A percentile compares a stretch with the other conserved stretches of the same genome.
Conservation (phyloP, 768 basidiomycete species). For the Xerocomellus chrysenteron region DNA sequence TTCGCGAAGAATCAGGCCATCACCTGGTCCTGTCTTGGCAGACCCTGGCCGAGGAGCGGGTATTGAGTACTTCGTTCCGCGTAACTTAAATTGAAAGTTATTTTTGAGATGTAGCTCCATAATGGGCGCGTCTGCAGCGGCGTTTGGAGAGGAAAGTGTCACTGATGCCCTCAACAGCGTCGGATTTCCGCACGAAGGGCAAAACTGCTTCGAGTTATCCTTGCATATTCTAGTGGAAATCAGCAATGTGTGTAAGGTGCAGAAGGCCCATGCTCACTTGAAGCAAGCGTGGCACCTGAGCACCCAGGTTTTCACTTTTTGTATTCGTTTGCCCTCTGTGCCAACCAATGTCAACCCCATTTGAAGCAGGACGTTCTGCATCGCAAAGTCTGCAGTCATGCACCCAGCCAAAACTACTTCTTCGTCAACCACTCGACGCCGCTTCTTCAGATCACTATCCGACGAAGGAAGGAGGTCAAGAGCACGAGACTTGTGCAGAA, state of each 20-base stretch:
- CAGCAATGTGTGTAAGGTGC: neutral
- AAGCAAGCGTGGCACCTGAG: conserved; percentile 97
- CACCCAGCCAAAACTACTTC: conserved; percentile 69
- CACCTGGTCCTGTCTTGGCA: conserved; percentile 78
- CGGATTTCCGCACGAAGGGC: conserved; percentile 94
- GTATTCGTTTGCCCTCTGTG: conserved; percentile 86
- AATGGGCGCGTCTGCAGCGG: conserved; percentile 56
- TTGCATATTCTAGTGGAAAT: conserved; percentile 76
- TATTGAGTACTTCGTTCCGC: conserved; percentile 91
- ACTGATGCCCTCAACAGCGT: conserved; percentile 90
- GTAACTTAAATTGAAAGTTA: conserved; percentile 91
- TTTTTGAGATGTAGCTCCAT: conserved; percentile 92
- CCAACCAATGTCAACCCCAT: conserved; percentile 91
- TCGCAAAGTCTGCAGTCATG: conserved; percentile 98
- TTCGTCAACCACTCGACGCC: conserved; percentile 37
- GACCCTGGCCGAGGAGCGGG: conserved; percentile 87
- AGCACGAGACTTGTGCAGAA: conserved; percentile 81
- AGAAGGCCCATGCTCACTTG: conserved; percentile 64
- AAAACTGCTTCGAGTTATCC: conserved; percentile 92
- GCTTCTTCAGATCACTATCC: conserved; percentile 28
- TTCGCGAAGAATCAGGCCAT: conserved; percentile 86
- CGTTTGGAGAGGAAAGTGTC: conserved; percentile 69
- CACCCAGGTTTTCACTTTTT: conserved; percentile 93
- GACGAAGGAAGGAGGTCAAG: conserved; percentile 74
- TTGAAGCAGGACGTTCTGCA: conserved; percentile 96